Evolutionary conservation across 1,139 yeast genomes (phyloP).

Genomic region (Arxiozyma slooffiae): DNA sequence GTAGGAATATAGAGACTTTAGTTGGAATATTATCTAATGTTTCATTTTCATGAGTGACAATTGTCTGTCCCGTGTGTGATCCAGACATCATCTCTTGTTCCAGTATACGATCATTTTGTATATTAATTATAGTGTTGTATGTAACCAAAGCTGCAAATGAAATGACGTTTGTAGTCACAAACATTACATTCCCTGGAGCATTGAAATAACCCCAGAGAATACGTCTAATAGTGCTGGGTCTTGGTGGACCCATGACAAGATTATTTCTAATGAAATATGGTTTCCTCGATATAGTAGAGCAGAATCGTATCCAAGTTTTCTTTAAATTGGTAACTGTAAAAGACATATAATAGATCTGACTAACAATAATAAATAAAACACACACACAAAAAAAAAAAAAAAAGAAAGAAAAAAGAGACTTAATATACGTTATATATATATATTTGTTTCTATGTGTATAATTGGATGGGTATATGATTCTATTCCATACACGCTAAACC

Average conservation of each 20-base stretch:
- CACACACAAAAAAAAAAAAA: no score
- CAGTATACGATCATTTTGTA: constrained; percentile 9
- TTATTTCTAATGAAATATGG: not conserved
- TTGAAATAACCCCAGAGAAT: constrained; percentile 27
- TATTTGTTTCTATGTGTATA: no score
- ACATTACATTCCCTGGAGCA: constrained; percentile 28
- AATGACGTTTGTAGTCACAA: constrained; percentile 28
- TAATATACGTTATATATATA: no score
- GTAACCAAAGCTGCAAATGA: constrained; percentile 26
- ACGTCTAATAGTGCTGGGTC: not conserved
- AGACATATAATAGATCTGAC: not conserved
- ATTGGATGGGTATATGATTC: no score
- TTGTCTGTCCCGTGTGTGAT: not conserved
- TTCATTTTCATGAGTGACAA: not conserved
- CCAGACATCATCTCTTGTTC: constrained; percentile 5
- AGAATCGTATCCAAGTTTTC: not conserved
- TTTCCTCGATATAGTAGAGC: not conserved
- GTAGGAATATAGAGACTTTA: not conserved
- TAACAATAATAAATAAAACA: no score
- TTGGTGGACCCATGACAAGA: not conserved
- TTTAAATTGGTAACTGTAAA: not conserved
- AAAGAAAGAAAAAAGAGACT: no score
- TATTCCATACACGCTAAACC: no score
- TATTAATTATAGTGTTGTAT: constrained; percentile 19
- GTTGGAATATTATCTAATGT: not conserved